Evolutionary conservation across 805 yeast genomes (phyloP).

Genomic region (Maudiozyma saulgeensis): DNA sequence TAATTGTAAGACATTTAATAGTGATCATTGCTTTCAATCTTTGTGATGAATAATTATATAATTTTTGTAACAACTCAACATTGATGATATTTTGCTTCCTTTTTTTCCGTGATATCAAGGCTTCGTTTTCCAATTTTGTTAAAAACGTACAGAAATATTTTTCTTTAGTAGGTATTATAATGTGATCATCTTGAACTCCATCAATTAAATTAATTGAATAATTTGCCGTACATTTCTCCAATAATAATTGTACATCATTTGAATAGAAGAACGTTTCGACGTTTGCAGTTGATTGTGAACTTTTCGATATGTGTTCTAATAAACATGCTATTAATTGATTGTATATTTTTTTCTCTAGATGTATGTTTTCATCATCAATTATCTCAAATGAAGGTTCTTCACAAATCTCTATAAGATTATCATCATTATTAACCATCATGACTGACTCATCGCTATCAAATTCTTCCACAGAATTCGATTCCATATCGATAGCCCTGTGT

Average conservation of each 20-base stretch:
- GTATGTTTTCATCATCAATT: constrained; percentile 5
- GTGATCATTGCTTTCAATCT: constrained; percentile 9
- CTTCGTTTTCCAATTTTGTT: not conserved
- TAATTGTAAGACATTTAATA: constrained; percentile 7
- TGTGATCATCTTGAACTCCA: no score
- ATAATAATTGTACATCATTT: no score
- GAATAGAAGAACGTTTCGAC: no score
- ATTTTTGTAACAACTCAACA: not conserved
- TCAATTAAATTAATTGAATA: no score
- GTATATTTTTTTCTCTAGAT: not conserved
- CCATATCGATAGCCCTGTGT: no score
- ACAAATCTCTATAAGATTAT: no score
- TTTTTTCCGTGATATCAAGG: not conserved
- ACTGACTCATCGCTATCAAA: constrained; percentile 3
- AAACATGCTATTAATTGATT: no score
- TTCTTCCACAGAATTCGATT: constrained; percentile 3
- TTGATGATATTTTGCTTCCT: not conserved
- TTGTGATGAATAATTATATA: not conserved
- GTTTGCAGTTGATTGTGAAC: no score
- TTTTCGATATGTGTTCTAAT: no score
- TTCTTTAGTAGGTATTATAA: no score
- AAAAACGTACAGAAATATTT: not conserved
- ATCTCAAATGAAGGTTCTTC: not conserved
- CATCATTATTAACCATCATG: not conserved
- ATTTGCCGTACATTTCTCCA: no score